Conservation (phyloP, 495 filamentous ascomycete genomes). For the Mytilinidion resinicola region DNA sequence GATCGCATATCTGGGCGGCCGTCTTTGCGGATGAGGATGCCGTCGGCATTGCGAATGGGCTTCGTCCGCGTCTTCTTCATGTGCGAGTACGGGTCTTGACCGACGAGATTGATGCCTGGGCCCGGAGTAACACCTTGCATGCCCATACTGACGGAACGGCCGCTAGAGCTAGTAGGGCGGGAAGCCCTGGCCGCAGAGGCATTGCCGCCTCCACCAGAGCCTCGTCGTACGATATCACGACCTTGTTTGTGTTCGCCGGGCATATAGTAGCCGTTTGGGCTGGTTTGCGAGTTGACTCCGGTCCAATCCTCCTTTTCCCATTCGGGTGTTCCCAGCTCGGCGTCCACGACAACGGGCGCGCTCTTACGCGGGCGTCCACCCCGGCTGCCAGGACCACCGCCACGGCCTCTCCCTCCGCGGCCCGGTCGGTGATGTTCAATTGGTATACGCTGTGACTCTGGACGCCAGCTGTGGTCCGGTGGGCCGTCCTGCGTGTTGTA, state of each 20-base stretch:
- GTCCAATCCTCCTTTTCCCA: conserved; percentile 34
- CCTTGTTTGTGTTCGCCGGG: conserved; percentile 4
- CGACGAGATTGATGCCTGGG: not conserved
- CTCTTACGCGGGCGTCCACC: conserved; percentile 31
- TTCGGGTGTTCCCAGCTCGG: conserved; percentile 30
- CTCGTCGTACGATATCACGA: conserved; percentile 23
- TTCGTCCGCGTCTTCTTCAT: conserved; percentile 39
- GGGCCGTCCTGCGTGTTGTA: conserved; percentile 29
- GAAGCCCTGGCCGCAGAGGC: conserved; percentile 5
- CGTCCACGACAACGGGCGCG: conserved; percentile 2
- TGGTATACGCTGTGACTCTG: conserved; percentile 29
- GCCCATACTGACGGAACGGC: conserved; percentile 19
- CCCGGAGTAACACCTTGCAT: conserved; percentile 23
- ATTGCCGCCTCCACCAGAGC: conserved; percentile 24
- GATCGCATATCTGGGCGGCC: conserved; percentile 40
- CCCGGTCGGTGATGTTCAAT: conserved; percentile 17
- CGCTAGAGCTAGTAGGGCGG: conserved; percentile 15
- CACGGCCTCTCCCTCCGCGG: conserved; percentile 12
- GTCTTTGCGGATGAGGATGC: conserved; percentile 41
- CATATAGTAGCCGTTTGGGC: conserved; percentile 31
- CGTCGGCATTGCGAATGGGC: conserved; percentile 38
- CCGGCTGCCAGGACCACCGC: conserved; percentile 28
- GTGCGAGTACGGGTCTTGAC: conserved; percentile 30
- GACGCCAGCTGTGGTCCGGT: conserved; percentile 34
- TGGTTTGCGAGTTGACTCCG: conserved; percentile 24